A percentile compares a stretch with the other conserved stretches of the same genome.
Conservation (phyloP, 2,329 filamentous ascomycete genomes). For the Pseudopithomyces maydicus region DNA sequence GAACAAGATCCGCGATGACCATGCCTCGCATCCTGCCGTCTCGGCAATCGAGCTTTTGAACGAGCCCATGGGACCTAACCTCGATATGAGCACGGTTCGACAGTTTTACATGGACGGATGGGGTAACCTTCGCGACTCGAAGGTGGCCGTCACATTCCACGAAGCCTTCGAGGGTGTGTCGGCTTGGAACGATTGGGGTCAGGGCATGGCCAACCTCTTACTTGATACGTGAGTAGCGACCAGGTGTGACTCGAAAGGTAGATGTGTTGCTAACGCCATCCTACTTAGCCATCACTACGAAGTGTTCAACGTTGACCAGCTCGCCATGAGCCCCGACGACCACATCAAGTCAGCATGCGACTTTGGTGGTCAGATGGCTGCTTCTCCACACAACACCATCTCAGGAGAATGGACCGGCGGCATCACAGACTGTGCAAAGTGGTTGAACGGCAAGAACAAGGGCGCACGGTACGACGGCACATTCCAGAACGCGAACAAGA, state of each 20-base stretch:
- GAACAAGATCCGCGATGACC: slow-evolving; percentile 54
- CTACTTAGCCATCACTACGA: slow-evolving; percentile 50
- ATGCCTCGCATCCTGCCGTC: slow-evolving; percentile 51
- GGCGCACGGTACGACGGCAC: slow-evolving; percentile 55
- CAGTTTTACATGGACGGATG: slow-evolving; percentile 57
- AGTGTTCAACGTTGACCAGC: slow-evolving; percentile 48
- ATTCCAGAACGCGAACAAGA: slow-evolving; percentile 41
- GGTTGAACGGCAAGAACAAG: slow-evolving; percentile 53
- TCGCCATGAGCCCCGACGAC: slow-evolving; percentile 44
- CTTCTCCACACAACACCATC: slow-evolving; percentile 54
- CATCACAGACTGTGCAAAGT: slow-evolving; percentile 55
- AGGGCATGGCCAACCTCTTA: slow-evolving; percentile 51
- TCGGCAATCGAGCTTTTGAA: slow-evolving; percentile 55
- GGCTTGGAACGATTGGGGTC: slow-evolving; percentile 51
- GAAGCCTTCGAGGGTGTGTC: slow-evolving; percentile 54
- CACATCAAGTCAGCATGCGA: slow-evolving; percentile 51
- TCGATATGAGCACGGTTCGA: slow-evolving; percentile 50
- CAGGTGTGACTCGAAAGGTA: not conserved
- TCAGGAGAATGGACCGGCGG: slow-evolving; percentile 55
- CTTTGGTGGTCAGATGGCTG: slow-evolving; percentile 53
- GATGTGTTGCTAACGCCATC: not conserved
- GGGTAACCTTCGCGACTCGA: slow-evolving; percentile 49
- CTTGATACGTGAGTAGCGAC: slow-evolving; percentile 44
- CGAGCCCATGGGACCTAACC: slow-evolving; percentile 50
- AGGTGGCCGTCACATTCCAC: slow-evolving; percentile 52